A percentile compares a stretch with the other conserved stretches of the same genome.
These are phyloP conservation scores for Lavandula angustifolia DNA, from an alignment of 257 asterid genomes.

Conservation along the genomic window DNA sequence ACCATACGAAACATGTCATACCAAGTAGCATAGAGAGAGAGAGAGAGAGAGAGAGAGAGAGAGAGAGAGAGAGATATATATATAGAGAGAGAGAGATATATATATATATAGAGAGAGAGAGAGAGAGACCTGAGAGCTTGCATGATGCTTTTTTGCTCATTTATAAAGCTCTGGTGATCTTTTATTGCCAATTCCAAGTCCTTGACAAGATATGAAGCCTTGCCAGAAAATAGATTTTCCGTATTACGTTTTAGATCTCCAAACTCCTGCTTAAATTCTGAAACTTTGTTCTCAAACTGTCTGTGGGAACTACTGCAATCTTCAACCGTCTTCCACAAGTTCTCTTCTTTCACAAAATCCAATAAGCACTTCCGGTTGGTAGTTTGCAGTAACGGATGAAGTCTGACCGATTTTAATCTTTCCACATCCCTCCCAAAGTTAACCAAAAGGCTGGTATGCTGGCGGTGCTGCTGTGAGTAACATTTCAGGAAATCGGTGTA, in stretches of 20 bases:
- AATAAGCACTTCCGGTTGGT: constrained; percentile 68
- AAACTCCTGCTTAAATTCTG: constrained; percentile 83
- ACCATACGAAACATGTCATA: not conserved
- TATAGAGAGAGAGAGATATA: constrained; percentile 39
- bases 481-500: constrained; percentile 68
- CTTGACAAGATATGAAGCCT: constrained; percentile 66
- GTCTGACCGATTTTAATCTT: constrained; percentile 68
- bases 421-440: constrained; percentile 85
- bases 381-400: constrained; percentile 69
- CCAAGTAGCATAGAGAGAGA: constrained; percentile 29
- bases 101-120: constrained; percentile 30
- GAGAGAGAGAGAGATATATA: constrained; percentile 55
- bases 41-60: constrained; percentile 48
- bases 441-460: constrained; percentile 62
- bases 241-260: constrained; percentile 77
- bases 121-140: constrained; percentile 76
- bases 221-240: constrained; percentile 68
- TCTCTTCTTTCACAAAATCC: constrained; percentile 90
- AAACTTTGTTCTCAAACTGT: constrained; percentile 91
- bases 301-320: constrained; percentile 83
- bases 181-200: constrained; percentile 69
- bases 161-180: constrained; percentile 63
- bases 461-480: constrained; percentile 77
- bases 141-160: constrained; percentile 93
- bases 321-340: constrained; percentile 70